phyloP scores from a whole-genome alignment of 768 basidiomycete genomes.

The Podaxis sp. region DNA sequence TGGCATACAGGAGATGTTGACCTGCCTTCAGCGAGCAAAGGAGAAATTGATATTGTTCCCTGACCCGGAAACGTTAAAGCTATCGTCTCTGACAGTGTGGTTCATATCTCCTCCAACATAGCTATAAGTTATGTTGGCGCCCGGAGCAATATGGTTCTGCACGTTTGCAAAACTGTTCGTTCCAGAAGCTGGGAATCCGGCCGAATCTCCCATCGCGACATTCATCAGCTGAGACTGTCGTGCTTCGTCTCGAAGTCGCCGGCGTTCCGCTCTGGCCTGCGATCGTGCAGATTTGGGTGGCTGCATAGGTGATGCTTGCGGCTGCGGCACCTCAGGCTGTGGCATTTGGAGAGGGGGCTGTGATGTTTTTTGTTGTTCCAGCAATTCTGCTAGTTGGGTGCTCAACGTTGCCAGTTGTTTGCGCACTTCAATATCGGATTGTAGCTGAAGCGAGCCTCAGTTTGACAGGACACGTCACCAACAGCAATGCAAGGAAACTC shows the following conservation, averaged over 20 bases:
- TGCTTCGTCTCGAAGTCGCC: background rate
- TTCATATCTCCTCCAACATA: background rate
- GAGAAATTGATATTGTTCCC: slow-evolving; percentile 3
- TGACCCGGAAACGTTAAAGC: background rate
- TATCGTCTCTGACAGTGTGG: background rate
- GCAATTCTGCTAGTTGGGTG: background rate
- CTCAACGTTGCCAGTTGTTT: background rate
- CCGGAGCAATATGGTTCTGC: background rate
- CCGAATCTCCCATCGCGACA: background rate
- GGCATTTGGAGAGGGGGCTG: background rate
- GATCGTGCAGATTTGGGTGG: background rate
- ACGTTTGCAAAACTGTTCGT: background rate
- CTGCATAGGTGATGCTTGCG: background rate
- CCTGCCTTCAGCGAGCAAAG: background rate
- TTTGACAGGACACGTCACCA: background rate
- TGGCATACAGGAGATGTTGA: background rate
- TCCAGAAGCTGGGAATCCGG: background rate
- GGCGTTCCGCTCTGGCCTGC: background rate
- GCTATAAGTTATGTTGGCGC: background rate
- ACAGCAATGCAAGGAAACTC: background rate
- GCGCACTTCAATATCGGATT: slow-evolving; percentile 1
- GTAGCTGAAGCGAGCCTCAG: background rate
- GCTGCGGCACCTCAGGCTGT: background rate
- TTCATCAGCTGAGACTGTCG: background rate
- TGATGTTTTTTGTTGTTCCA: background rate